Base-by-base conservation (phyloP, 2,329 filamentous ascomycete genomes). In the Claviceps fusiformis region DNA sequence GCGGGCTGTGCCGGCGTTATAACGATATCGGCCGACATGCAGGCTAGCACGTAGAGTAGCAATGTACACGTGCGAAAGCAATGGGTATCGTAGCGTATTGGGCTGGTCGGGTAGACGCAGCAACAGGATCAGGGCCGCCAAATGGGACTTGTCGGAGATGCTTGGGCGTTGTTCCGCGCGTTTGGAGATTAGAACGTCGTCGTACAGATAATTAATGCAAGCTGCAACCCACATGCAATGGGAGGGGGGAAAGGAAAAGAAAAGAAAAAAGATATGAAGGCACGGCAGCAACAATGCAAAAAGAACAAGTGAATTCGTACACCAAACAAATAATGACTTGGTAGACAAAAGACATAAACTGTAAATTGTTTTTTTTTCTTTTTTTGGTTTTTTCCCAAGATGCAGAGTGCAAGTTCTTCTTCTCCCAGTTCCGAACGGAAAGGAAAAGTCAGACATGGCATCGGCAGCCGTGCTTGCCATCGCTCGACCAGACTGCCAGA, bases 21-120 rank as follows among this genome's bases (percentile, higher is more conserved):
- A 67, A 59, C 3, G 24, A 24, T 67, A 66, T 66, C 61, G 64
- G 61, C 57, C 59, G 65, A 62, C 64, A 64, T 67, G 67, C 64
- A 65, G 64, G 52, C 43, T 27, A 45, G n/a, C 19, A 37, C 33
- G 13, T n/a, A 31, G 50, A 44, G 19, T 39, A 35, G 24, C 15
- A 39, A 37, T 35, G 52, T 29, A 49, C 45, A 45, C 51, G 47
- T 51, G 43, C 43, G 5, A 31, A 13, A 17, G n/a, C 15, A 48
- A 31, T 39, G 19, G 47, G 57, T 63, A 54, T 49, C 43, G 60
- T 58, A 58, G 58, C 57, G 60, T 27, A 62, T 70, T 65, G 66
- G 66, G 61, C 62, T 61, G 61, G 49, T 65, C 61, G 64, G 63
- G 63, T 63, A 65, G 64, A 62, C 63, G 65, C 67, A 68, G 64